Evolutionary conservation across 345 rosid species (phyloP).

Genomic region (Ricinus communis): DNA sequence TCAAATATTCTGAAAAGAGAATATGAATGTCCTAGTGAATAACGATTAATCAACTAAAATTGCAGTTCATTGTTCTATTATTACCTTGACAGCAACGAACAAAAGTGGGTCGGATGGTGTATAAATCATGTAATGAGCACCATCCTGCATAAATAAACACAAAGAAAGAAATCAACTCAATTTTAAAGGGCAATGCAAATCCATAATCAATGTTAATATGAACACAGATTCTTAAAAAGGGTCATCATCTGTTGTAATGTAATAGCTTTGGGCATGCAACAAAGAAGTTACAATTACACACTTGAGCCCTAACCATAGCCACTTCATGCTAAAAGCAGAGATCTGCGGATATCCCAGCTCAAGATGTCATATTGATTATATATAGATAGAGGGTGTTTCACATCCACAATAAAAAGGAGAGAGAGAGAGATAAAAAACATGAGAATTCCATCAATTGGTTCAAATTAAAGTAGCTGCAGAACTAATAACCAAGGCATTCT

Average conservation of each 20-base stretch:
- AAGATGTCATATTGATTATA: background rate
- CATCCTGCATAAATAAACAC: constrained; percentile 57
- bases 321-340: background rate
- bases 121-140: constrained; percentile 89
- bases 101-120: constrained; percentile 83
- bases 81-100: constrained; percentile 84
- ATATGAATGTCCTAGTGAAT: background rate
- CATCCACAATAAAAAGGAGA: too few species aligned
- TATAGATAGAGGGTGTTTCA: too few species aligned
- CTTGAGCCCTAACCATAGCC: background rate
- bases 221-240: background rate
- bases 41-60: background rate
- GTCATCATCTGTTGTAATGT: too few species aligned
- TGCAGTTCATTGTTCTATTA: background rate
- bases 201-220: background rate
- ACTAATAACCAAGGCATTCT: too few species aligned
- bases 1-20: background rate
- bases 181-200: background rate
- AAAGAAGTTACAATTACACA: too few species aligned
- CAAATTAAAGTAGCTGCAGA: too few species aligned
- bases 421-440: too few species aligned
- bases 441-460: too few species aligned
- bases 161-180: background rate
- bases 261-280: too few species aligned
- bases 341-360: background rate